Conservation (phyloP, 257 asterid genomes). For the Capsicum pubescens region DNA sequence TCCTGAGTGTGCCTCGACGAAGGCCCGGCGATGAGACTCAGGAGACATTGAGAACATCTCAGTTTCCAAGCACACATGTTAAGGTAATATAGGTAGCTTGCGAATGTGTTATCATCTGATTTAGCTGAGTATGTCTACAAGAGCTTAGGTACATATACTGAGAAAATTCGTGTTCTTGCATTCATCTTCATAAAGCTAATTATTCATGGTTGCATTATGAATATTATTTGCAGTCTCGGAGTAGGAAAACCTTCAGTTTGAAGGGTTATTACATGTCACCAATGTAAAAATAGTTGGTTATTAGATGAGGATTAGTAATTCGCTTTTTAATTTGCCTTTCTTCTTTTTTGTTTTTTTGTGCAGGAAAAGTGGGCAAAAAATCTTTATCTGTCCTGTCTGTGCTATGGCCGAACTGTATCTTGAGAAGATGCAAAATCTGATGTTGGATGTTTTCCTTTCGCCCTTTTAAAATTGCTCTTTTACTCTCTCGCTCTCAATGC, state of each 20-base stretch:
- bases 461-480: neutral
- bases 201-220: conserved; percentile 9
- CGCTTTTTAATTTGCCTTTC: neutral
- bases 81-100: conserved; percentile 38
- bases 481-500: neutral
- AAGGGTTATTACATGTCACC: neutral
- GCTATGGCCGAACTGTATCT: conserved; percentile 45
- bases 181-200: neutral
- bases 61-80: conserved; percentile 47
- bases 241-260: neutral
- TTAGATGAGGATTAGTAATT: neutral
- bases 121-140: conserved; percentile 15
- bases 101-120: neutral
- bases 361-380: conserved; percentile 50
- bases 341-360: neutral
- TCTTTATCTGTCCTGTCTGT: conserved; percentile 42
- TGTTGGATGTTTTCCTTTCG: neutral
- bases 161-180: neutral
- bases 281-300: conserved; percentile 1
- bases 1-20: conserved; percentile 52
- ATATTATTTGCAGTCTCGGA: neutral
- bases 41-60: conserved; percentile 54
- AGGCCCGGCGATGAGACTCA: conserved; percentile 49
- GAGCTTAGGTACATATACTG: neutral
- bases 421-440: conserved; percentile 28